These are phyloP conservation scores for Phialophora macrospora DNA, from an alignment of 2,329 filamentous ascomycete genomes.

Conservation along the genomic window DNA sequence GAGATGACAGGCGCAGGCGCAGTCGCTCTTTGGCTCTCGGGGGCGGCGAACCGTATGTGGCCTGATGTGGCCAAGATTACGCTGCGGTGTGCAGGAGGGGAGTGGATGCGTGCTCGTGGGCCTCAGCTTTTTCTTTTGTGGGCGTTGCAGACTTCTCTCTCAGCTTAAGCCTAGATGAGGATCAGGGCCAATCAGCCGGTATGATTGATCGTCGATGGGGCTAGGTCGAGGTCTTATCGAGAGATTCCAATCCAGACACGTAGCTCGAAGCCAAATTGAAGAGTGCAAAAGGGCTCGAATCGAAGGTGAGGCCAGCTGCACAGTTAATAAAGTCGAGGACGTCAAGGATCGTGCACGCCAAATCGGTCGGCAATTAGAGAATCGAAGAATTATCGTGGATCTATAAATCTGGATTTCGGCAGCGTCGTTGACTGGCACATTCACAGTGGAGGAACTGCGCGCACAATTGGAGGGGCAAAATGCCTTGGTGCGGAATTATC, in stretches of 20 bases:
- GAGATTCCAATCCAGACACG: not conserved
- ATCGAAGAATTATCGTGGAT: conserved; percentile 16
- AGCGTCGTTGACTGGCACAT: not conserved
- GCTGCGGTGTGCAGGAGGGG: conserved; percentile 4
- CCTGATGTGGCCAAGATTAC: conserved; percentile 34
- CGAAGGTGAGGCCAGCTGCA: not conserved
- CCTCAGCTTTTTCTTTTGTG: conserved; percentile 3
- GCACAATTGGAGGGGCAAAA: conserved; percentile 5
- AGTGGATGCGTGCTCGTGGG: conserved; percentile 7
- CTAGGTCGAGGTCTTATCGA: conserved; percentile 15
- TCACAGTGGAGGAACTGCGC: not conserved
- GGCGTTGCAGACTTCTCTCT: conserved; percentile 6
- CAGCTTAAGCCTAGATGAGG: conserved; percentile 7
- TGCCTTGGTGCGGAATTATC: not conserved
- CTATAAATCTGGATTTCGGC: conserved; percentile 11
- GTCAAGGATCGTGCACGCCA: conserved; percentile 9
- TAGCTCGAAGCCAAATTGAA: not conserved
- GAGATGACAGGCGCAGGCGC: conserved; percentile 22
- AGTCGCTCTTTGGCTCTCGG: conserved; percentile 10
- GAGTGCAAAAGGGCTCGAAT: not conserved
- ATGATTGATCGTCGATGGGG: conserved; percentile 5
- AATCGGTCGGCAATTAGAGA: conserved; percentile 16
- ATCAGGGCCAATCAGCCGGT: conserved; percentile 7
- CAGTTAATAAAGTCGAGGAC: conserved; percentile 5
- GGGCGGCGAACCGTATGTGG: conserved; percentile 28